Percentiles rank a stretch among this genome's conserved stretches.
These are phyloP conservation scores for Neltuma alba DNA, from an alignment of 306 rosid genomes.

Conservation along the genomic window DNA sequence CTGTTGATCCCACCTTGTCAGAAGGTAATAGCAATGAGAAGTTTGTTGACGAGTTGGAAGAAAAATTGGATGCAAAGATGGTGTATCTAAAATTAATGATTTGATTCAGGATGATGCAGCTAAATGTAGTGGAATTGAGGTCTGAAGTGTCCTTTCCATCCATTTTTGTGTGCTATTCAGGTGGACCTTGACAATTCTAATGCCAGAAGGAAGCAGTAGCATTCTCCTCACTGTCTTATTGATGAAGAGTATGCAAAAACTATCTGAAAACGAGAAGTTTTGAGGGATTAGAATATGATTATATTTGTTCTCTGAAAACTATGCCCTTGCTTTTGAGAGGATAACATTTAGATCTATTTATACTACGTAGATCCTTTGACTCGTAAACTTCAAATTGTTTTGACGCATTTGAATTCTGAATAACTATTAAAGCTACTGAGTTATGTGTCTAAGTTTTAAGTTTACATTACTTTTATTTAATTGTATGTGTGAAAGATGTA, in stretches of 20 bases:
- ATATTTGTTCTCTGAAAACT: neutral
- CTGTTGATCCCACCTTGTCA: neutral
- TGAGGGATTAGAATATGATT: neutral
- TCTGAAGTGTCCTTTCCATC: neutral
- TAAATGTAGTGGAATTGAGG: neutral
- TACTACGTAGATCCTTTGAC: neutral
- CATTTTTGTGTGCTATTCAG: neutral
- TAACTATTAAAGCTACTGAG: neutral
- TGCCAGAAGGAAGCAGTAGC: no score
- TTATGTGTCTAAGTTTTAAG: neutral
- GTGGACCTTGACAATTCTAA: neutral
- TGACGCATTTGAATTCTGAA: neutral
- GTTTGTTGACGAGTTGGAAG: neutral
- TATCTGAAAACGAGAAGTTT: neutral
- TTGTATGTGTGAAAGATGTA: neutral
- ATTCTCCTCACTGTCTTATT: neutral
- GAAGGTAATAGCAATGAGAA: neutral
- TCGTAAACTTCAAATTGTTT: neutral
- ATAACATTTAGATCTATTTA: neutral
- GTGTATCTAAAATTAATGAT: neutral
- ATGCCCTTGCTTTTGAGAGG: neutral
- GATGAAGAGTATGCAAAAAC: neutral
- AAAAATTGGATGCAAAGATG: neutral
- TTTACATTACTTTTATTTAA: neutral
- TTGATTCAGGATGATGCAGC: neutral